Percentiles rank a stretch among this genome's conserved stretches.
These are phyloP conservation scores for Mucuna pruriens DNA, from an alignment of 306 rosid species.

Conservation along the genomic window DNA sequence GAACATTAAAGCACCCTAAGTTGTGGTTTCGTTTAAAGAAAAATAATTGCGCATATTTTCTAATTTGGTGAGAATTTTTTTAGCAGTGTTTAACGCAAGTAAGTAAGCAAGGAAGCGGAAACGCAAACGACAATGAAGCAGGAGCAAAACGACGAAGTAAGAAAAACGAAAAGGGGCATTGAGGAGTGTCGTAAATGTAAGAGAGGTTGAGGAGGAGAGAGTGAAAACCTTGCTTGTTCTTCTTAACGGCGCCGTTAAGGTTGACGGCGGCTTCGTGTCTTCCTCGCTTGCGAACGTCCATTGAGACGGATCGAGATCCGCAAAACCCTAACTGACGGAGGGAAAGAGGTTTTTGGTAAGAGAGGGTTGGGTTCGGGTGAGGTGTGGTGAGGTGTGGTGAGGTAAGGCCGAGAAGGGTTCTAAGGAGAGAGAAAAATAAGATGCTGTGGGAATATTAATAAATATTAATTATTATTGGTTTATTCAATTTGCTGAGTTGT, in stretches of 20 bases:
- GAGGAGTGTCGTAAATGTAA: not conserved
- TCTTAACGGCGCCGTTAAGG: slow-evolving; percentile 64
- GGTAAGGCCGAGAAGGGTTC: not conserved
- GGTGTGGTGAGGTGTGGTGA: too few species aligned
- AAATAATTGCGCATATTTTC: not conserved
- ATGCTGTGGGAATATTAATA: not conserved
- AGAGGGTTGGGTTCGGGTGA: not conserved
- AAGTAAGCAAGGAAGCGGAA: not conserved
- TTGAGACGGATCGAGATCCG: slow-evolving; percentile 55
- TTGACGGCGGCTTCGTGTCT: slow-evolving; percentile 50
- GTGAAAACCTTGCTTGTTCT: slow-evolving; percentile 61
- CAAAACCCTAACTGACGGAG: slow-evolving; percentile 41
- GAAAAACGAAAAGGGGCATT: not conserved
- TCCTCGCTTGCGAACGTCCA: slow-evolving; percentile 74
- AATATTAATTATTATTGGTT: not conserved
- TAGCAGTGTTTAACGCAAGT: not conserved
- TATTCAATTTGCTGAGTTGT: not conserved
- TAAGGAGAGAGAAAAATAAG: not conserved
- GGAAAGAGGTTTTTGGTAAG: slow-evolving; percentile 45
- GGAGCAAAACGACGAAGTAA: not conserved
- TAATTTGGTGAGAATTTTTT: not conserved
- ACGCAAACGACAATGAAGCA: not conserved
- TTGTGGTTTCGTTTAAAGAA: not conserved
- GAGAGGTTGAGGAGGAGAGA: not conserved
- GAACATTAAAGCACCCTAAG: not conserved